Evolutionary conservation across 768 basidiomycete species (phyloP).

Genomic region (Trametes punicea): DNA sequence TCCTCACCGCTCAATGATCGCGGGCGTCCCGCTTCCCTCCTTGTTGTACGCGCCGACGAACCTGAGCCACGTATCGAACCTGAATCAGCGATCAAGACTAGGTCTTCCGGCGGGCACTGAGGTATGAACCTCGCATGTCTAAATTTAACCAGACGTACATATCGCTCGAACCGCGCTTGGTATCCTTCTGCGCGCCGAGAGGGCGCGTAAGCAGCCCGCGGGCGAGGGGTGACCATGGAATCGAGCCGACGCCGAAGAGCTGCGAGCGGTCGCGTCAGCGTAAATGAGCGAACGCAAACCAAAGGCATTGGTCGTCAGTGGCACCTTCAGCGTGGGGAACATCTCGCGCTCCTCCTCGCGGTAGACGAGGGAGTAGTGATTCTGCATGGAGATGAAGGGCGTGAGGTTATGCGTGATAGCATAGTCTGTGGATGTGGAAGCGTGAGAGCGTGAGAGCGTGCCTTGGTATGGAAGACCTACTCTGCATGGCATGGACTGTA

Average conservation of each 20-base stretch:
- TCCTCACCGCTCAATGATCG: constrained; percentile 22
- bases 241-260: constrained; percentile 37
- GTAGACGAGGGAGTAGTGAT: constrained; percentile 54
- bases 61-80: not conserved
- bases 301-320: too few species aligned
- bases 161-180: constrained; percentile 26
- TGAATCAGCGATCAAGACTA: not conserved
- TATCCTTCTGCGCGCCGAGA: constrained; percentile 19
- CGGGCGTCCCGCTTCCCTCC: constrained; percentile 9
- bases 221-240: constrained; percentile 40
- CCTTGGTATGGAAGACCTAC: not conserved
- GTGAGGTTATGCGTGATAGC: constrained; percentile 40
- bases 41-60: constrained; percentile 18
- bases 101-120: not conserved
- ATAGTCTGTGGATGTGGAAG: constrained; percentile 37
- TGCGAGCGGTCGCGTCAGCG: too few species aligned
- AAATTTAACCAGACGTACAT: constrained; percentile 12
- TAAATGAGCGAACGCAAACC: too few species aligned
- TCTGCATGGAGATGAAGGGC: constrained; percentile 64
- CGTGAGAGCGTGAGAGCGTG: too few species aligned
- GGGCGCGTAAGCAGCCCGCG: constrained; percentile 34
- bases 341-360: constrained; percentile 61
- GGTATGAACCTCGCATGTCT: not conserved
- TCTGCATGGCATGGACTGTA: constrained; percentile 31
- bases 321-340: constrained; percentile 49